phyloP scores from a whole-genome alignment of 106 monocot species.

The Chionographis japonica region DNA sequence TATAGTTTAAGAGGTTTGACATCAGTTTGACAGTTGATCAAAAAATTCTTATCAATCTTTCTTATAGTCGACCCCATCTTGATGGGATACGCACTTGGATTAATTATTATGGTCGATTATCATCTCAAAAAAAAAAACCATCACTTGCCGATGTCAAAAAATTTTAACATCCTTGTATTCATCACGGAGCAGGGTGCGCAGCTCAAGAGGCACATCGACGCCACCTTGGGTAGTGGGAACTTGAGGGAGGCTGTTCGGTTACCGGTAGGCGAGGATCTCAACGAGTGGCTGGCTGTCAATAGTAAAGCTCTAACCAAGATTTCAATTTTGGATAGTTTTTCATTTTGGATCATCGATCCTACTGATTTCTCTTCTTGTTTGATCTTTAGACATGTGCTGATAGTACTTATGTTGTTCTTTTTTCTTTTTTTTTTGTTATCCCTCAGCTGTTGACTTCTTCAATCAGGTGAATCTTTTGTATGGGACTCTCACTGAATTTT shows the following conservation, averaged over 20 bases:
- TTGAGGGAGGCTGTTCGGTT: slow-evolving; percentile 76
- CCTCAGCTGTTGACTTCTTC: slow-evolving; percentile 94
- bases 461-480: slow-evolving; percentile 93
- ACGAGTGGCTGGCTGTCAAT: slow-evolving; percentile 96
- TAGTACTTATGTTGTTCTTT: background rate
- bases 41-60: no score
- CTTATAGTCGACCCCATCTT: no score
- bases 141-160: no score
- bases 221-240: slow-evolving; percentile 91
- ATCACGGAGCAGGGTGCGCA: slow-evolving; percentile 58
- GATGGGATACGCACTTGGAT: no score
- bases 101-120: no score
- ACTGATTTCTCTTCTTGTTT: no score
- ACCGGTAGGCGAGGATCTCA: slow-evolving; percentile 78
- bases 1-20: no score
- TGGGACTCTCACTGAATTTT: slow-evolving; percentile 87
- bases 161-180: background rate
- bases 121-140: no score
- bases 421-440: background rate
- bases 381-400: background rate
- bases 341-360: no score
- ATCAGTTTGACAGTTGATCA: no score
- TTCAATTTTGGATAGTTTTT: no score
- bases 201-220: slow-evolving; percentile 79
- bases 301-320: slow-evolving; percentile 36